A percentile compares a stretch with the other conserved stretches of the same genome.
Evolutionary conservation across 164 flowering plant genomes (phyloP).

Genomic region (Vitis rupestris): DNA sequence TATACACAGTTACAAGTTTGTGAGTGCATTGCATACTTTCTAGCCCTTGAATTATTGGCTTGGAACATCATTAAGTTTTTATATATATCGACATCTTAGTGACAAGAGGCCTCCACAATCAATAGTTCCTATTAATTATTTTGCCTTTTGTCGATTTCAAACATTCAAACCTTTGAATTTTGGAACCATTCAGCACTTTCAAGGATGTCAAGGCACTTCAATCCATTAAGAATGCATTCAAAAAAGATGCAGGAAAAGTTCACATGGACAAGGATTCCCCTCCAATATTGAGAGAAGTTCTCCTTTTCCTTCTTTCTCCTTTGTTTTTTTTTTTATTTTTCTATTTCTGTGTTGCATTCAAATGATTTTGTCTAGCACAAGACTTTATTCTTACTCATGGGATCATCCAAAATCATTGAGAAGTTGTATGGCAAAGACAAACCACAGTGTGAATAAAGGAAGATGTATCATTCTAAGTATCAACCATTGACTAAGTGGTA

Average conservation of each 20-base stretch:
- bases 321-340: not conserved
- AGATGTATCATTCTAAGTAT: slow-evolving; percentile 10
- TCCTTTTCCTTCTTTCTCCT: not conserved
- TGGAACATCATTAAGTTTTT: not conserved
- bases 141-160: not conserved
- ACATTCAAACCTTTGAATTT: not conserved
- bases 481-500: slow-evolving; percentile 33
- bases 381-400: not conserved
- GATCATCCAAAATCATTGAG: slow-evolving; percentile 14
- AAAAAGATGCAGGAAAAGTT: too few relatives aligned
- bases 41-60: too few relatives aligned
- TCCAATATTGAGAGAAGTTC: too few relatives aligned
- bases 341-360: slow-evolving; percentile 9
- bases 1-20: too few relatives aligned
- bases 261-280: too few relatives aligned
- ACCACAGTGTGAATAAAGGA: slow-evolving; percentile 22
- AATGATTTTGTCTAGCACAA: slow-evolving; percentile 44
- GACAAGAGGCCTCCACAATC: slow-evolving; percentile 4
- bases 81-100: not conserved
- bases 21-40: too few relatives aligned
- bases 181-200: not conserved
- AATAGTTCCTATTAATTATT: not conserved
- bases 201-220: too few relatives aligned
- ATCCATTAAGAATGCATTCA: too few relatives aligned
- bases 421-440: slow-evolving; percentile 20